Evolutionary conservation across 495 filamentous ascomycete species (phyloP).

Genomic region (Patellaria atrata): DNA sequence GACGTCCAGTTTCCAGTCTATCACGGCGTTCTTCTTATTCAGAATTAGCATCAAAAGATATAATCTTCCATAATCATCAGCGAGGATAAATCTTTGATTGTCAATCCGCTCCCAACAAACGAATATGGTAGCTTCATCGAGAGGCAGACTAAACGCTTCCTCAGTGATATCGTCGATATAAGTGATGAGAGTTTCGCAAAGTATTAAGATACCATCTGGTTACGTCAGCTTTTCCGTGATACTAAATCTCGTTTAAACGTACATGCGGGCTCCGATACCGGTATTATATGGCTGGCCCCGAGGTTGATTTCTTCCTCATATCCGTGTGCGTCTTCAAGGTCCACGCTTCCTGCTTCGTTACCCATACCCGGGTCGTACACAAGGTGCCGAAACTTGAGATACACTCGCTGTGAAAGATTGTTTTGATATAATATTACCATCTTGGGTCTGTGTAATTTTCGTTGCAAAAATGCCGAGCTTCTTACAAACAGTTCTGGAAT

Average conservation of each 20-base stretch:
- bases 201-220: constrained; percentile 45
- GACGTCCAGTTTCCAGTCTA: constrained; percentile 48
- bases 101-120: constrained; percentile 80
- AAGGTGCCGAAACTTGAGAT: constrained; percentile 45
- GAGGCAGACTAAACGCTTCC: constrained; percentile 40
- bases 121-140: constrained; percentile 66
- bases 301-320: constrained; percentile 49
- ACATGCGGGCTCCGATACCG: constrained; percentile 51
- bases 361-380: constrained; percentile 34
- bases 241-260: constrained; percentile 15
- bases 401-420: constrained; percentile 44
- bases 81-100: constrained; percentile 64
- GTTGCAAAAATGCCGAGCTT: constrained; percentile 62
- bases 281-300: constrained; percentile 70
- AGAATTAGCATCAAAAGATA: constrained; percentile 64
- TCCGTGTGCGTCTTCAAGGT: constrained; percentile 36
- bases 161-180: constrained; percentile 65
- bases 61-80: constrained; percentile 76
- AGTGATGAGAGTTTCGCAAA: constrained; percentile 70
- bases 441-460: constrained; percentile 42
- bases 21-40: constrained; percentile 46
- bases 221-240: background rate
- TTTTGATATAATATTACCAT: constrained; percentile 77
- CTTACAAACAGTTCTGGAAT: constrained; percentile 80
- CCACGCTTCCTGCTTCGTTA: constrained; percentile 31